Evolutionary conservation across 73 alveolate genomes (phyloP), one percentile per base, ranked within the genome.

Genomic region (Diophrys sp.): DNA sequence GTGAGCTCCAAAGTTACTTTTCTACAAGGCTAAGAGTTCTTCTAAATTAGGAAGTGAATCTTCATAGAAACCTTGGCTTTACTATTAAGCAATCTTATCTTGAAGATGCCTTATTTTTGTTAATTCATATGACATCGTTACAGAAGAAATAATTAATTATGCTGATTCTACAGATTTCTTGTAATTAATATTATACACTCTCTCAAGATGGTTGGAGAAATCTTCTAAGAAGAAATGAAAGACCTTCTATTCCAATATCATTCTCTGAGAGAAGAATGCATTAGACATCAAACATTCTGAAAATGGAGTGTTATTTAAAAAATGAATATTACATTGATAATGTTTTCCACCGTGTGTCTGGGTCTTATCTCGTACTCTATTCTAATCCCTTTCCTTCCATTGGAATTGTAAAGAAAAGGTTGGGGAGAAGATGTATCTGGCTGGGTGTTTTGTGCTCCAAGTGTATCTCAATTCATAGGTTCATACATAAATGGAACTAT

Each of bases 41-140:
- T 92, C 96, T 30, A 92, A 79, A 14, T 74, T 77, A 11, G 54
- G 84, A 24, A 92, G 70, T 8, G 96, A 81, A 31, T 92, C 98
- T 32, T 76, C 87, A 75, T 82, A 82, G 26, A 75, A 73, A 24
- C 89, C 89, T 83, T 31, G n/a, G n/a, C n/a, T n/a, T n/a, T n/a
- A n/a, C n/a, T n/a, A n/a, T n/a, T n/a, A n/a, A n/a, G n/a, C n/a
- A n/a, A n/a, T n/a, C n/a, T n/a, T n/a, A n/a, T n/a, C n/a, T n/a
- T n/a, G n/a, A n/a, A n/a, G n/a, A n/a, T n/a, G n/a, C n/a, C n/a
- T n/a, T n/a, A n/a, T n/a, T n/a, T n/a, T n/a, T n/a, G n/a, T n/a
- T n/a, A n/a, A n/a, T n/a, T n/a, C n/a, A n/a, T n/a, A n/a, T n/a
- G n/a, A n/a, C n/a, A n/a, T n/a, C n/a, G n/a, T n/a, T n/a, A n/a